Conservation (phyloP, 768 basidiomycete genomes). For the Boletus fagicola region DNA sequence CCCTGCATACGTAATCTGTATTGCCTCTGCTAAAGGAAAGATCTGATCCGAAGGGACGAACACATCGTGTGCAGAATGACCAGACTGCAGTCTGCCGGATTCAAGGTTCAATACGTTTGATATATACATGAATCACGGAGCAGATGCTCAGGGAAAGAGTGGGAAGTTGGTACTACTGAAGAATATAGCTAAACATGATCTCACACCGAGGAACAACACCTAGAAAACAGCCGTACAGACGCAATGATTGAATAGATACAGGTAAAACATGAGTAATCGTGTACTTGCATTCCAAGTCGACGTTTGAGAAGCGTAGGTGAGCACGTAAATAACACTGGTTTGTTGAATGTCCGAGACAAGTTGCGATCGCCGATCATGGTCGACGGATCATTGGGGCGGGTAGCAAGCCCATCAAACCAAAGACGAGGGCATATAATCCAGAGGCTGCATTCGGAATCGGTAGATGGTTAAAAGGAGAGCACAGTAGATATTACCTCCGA, state of each 20-base stretch:
- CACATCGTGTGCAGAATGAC: no score
- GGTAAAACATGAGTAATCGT: constrained; percentile 1
- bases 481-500: constrained; percentile 49
- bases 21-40: neutral
- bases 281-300: constrained; percentile 12
- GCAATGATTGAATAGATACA: constrained; percentile 12
- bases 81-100: no score
- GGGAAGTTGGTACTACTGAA: neutral
- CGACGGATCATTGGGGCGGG: constrained; percentile 57
- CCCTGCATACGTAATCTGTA: neutral
- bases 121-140: neutral
- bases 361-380: constrained; percentile 33
- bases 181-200: neutral
- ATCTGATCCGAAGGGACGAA: neutral
- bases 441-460: constrained; percentile 46
- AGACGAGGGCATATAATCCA: constrained; percentile 64
- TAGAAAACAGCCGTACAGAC: constrained; percentile 12
- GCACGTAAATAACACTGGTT: neutral
- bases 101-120: neutral
- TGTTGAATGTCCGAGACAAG: constrained; percentile 20
- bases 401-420: constrained; percentile 73
- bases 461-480: neutral
- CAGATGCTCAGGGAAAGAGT: neutral
- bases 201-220: neutral
- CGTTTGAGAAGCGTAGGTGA: neutral